phyloP scores from a whole-genome alignment of 352 stramenopile species.

The Phytopythium cucurbitacearum region DNA sequence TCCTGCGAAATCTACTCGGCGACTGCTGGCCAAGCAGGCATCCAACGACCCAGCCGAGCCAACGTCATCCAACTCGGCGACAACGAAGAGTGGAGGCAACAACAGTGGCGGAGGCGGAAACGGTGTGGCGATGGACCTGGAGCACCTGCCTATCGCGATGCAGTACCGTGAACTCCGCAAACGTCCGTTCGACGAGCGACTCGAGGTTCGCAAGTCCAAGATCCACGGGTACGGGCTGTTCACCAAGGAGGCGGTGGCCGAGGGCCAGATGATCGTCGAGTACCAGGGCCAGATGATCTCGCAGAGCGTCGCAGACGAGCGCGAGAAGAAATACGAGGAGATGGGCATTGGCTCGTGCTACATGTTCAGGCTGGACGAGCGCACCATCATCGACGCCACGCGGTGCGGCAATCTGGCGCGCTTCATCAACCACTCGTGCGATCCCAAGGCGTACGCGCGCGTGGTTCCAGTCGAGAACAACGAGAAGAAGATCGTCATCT shows the following conservation, averaged over 20 bases:
- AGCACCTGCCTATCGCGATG: slow-evolving; percentile 83
- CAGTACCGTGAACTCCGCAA: slow-evolving; percentile 91
- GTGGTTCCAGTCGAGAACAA: slow-evolving; percentile 80
- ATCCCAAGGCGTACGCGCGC: slow-evolving; percentile 93
- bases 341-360: slow-evolving; percentile 95
- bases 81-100: slow-evolving; percentile 5
- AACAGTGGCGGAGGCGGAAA: slow-evolving; percentile 10
- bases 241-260: slow-evolving; percentile 85
- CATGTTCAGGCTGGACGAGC: slow-evolving; percentile 95
- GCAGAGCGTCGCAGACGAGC: slow-evolving; percentile 89
- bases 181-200: slow-evolving; percentile 85
- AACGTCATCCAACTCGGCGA: not conserved
- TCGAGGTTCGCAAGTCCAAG: slow-evolving; percentile 90
- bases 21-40: slow-evolving; percentile 31
- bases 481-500: slow-evolving; percentile 96
- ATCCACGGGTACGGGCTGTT: slow-evolving; percentile 98
- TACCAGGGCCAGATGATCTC: slow-evolving; percentile 94
- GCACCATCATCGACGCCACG: slow-evolving; percentile 95
- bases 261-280: slow-evolving; percentile 96
- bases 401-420: slow-evolving; percentile 90
- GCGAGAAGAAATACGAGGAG: slow-evolving; percentile 93
- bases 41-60: slow-evolving; percentile 20
- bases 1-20: slow-evolving; percentile 8
- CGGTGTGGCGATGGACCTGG: slow-evolving; percentile 64
- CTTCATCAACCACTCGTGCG: slow-evolving; percentile 97